phyloP scores from a whole-genome alignment of 2,329 filamentous ascomycete species.

The Penicillium fuscoglaucum region DNA sequence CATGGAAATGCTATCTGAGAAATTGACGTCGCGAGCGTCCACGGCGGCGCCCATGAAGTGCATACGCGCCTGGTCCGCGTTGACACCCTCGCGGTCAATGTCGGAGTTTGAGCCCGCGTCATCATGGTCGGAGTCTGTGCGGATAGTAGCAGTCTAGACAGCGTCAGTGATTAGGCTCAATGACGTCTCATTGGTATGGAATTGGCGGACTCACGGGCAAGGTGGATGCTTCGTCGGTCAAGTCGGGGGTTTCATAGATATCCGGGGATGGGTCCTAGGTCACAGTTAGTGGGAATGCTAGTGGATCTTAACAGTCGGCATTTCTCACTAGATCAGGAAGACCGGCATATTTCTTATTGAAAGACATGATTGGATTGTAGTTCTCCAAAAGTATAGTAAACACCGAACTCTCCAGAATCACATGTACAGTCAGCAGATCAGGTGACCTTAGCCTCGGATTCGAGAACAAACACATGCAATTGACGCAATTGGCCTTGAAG shows the following conservation, averaged over 20 bases:
- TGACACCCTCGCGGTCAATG: conserved; percentile 75
- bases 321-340: conserved; percentile 70
- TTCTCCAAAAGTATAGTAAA: conserved; percentile 7
- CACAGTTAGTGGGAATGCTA: neutral
- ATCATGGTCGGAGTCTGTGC: conserved; percentile 61
- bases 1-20: conserved; percentile 81
- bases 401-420: conserved; percentile 14
- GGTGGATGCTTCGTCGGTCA: conserved; percentile 87
- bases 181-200: neutral
- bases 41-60: conserved; percentile 75
- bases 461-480: conserved; percentile 26
- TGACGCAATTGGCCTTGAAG: conserved; percentile 6
- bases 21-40: conserved; percentile 76
- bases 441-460: conserved; percentile 21
- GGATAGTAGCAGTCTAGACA: conserved; percentile 56
- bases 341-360: conserved; percentile 78
- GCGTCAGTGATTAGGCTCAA: conserved; percentile 36
- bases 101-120: conserved; percentile 54
- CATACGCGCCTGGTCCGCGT: conserved; percentile 74
- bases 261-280: conserved; percentile 83
- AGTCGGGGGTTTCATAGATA: conserved; percentile 92
- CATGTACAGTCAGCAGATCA: conserved; percentile 18
- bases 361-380: conserved; percentile 57
- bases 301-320: neutral
- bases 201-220: conserved; percentile 61